phyloP scores from a whole-genome alignment of 2,329 filamentous ascomycete species.

The Penicillium sp. region DNA sequence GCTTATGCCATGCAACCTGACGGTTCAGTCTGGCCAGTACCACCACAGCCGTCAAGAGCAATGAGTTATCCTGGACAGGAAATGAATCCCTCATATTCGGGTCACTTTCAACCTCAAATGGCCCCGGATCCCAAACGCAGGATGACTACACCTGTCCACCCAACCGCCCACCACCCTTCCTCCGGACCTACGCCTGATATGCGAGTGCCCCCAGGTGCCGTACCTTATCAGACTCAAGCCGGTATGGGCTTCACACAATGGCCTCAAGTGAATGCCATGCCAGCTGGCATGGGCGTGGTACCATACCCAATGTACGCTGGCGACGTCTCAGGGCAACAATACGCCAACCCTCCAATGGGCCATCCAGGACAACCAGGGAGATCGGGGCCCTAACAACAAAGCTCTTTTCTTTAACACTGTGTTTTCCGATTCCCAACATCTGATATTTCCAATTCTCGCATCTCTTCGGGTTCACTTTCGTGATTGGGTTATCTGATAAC shows the following conservation, averaged over 20 bases:
- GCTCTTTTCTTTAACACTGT: background rate
- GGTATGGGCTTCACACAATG: conserved; percentile 40
- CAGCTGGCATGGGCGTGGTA: conserved; percentile 38
- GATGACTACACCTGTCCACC: conserved; percentile 45
- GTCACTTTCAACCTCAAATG: conserved; percentile 39
- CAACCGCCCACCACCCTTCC: conserved; percentile 35
- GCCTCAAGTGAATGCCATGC: conserved; percentile 39
- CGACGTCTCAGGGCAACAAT: conserved; percentile 34
- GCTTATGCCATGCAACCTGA: conserved; percentile 45
- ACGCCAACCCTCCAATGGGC: conserved; percentile 40
- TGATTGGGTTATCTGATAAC: background rate
- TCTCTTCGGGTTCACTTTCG: background rate
- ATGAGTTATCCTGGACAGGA: conserved; percentile 46
- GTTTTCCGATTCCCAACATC: background rate
- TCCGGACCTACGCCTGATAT: conserved; percentile 33
- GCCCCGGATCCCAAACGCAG: conserved; percentile 44
- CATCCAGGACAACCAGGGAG: conserved; percentile 36
- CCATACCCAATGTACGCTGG: conserved; percentile 44
- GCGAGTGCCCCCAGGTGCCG: conserved; percentile 32
- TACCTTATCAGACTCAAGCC: conserved; percentile 40
- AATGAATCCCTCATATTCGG: conserved; percentile 37
- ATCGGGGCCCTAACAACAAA: conserved; percentile 33
- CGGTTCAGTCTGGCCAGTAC: conserved; percentile 45
- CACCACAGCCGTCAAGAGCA: conserved; percentile 36
- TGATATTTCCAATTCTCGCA: conserved; percentile 10